Percentiles rank a stretch among this genome's conserved stretches.
Conservation (phyloP, 257 asterid genomes). For the Penstemon newberryi region DNA sequence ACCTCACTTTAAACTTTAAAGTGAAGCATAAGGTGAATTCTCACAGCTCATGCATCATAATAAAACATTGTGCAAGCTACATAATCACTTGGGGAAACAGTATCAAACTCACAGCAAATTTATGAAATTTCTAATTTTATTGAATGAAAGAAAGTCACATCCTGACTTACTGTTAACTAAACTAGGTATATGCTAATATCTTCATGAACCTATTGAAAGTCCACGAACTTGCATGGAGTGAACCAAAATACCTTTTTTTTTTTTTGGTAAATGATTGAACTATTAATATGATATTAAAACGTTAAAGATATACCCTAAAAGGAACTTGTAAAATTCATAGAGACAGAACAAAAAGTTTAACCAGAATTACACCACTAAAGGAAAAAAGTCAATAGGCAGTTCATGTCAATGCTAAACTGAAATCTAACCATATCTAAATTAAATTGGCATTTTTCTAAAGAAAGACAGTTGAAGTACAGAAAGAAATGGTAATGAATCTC, state of each 20-base stretch:
- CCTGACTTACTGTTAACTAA: neutral
- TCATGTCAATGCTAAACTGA: neutral
- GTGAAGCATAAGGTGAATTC: neutral
- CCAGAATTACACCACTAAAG: neutral
- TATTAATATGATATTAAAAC: too few species aligned
- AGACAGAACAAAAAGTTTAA: neutral
- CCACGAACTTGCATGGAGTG: too few species aligned
- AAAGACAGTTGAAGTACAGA: neutral
- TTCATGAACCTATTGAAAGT: neutral
- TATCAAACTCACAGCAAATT: constrained; percentile 15
- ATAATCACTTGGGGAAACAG: neutral
- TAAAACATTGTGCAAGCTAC: neutral
- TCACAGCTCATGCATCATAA: constrained; percentile 10
- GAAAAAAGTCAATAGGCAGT: neutral
- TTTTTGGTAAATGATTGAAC: too few species aligned
- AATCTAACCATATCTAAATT: too few species aligned
- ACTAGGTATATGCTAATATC: neutral
- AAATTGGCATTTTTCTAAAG: neutral
- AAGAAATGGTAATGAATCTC: neutral
- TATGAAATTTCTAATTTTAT: neutral
- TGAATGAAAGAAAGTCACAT: neutral
- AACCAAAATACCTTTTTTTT: too few species aligned
- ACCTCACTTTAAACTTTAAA: too few species aligned
- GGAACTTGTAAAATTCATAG: neutral
- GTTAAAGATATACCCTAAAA: neutral